phyloP scores from a whole-genome alignment of 306 rosid species.

The Glycine soja region DNA sequence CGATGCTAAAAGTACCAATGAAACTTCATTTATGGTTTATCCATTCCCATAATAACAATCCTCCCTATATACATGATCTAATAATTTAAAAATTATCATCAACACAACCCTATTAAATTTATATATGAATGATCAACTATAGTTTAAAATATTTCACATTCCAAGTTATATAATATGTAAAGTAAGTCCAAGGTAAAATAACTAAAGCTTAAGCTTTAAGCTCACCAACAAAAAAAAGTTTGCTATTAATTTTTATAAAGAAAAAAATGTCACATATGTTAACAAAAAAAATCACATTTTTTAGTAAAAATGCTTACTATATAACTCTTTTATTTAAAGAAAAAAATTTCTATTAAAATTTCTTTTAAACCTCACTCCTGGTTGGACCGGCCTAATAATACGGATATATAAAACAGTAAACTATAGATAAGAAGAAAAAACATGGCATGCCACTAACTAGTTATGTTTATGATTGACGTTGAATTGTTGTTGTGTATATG shows the following conservation, averaged over 20 bases:
- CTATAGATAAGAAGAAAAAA: not conserved
- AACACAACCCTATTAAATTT: not conserved
- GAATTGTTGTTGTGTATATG: not conserved
- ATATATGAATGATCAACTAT: not conserved
- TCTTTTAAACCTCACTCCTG: too few relatives aligned
- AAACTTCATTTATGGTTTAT: not conserved
- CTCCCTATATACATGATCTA: not conserved
- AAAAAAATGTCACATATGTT: too few relatives aligned
- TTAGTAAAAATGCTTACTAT: too few relatives aligned
- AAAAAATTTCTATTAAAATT: too few relatives aligned
- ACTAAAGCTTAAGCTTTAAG: too few relatives aligned
- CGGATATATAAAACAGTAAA: too few relatives aligned
- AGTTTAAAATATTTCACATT: not conserved
- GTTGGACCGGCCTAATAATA: too few relatives aligned
- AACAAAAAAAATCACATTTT: too few relatives aligned
- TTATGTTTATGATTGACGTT: not conserved
- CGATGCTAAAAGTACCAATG: not conserved
- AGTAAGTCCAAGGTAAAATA: too few relatives aligned
- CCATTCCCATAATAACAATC: not conserved
- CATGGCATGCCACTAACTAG: not conserved
- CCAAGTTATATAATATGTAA: not conserved
- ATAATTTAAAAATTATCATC: not conserved
- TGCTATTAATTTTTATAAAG: too few relatives aligned
- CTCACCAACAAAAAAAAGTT: too few relatives aligned
- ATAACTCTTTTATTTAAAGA: too few relatives aligned